These are phyloP conservation scores for Ambrosiella cleistominuta DNA, from an alignment of 2,329 filamentous ascomycete genomes.

Conservation along the genomic window DNA sequence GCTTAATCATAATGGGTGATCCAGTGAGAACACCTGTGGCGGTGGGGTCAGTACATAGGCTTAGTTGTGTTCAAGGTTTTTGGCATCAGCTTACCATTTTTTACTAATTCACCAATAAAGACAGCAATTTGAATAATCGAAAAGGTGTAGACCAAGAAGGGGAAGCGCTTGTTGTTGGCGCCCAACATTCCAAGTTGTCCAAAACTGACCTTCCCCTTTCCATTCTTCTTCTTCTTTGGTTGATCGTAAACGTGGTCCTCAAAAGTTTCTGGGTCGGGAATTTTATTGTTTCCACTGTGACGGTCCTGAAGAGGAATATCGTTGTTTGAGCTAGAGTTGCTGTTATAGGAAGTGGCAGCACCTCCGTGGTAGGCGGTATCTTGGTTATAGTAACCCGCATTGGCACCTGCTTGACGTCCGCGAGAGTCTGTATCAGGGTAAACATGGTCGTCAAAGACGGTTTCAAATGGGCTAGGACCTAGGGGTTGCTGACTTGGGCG, in stretches of 20 bases:
- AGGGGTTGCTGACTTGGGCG: slow-evolving; percentile 12
- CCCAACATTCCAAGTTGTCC: slow-evolving; percentile 44
- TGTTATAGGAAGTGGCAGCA: slow-evolving; percentile 20
- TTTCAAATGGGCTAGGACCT: slow-evolving; percentile 40
- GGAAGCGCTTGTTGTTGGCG: slow-evolving; percentile 37
- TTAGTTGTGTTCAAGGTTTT: background rate
- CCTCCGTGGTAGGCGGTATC: slow-evolving; percentile 42
- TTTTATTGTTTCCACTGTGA: slow-evolving; percentile 9
- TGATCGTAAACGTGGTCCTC: slow-evolving; percentile 47
- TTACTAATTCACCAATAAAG: slow-evolving; percentile 76
- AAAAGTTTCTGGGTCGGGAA: slow-evolving; percentile 22
- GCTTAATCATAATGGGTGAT: slow-evolving; percentile 60
- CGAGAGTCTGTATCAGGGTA: slow-evolving; percentile 33
- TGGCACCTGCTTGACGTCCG: slow-evolving; percentile 18
- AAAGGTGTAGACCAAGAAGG: slow-evolving; percentile 71
- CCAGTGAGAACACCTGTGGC: slow-evolving; percentile 55
- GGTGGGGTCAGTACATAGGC: slow-evolving; percentile 8
- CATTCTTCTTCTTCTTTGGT: slow-evolving; percentile 21
- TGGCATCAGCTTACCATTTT: slow-evolving; percentile 45
- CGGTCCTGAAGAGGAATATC: slow-evolving; percentile 41
- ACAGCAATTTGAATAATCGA: slow-evolving; percentile 62
- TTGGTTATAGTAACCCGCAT: slow-evolving; percentile 19
- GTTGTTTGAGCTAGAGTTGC: slow-evolving; percentile 24
- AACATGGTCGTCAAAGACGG: slow-evolving; percentile 49
- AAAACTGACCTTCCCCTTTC: slow-evolving; percentile 31